Conservation (phyloP, 2,329 filamentous ascomycete species). For the Thelonectria discophora region DNA sequence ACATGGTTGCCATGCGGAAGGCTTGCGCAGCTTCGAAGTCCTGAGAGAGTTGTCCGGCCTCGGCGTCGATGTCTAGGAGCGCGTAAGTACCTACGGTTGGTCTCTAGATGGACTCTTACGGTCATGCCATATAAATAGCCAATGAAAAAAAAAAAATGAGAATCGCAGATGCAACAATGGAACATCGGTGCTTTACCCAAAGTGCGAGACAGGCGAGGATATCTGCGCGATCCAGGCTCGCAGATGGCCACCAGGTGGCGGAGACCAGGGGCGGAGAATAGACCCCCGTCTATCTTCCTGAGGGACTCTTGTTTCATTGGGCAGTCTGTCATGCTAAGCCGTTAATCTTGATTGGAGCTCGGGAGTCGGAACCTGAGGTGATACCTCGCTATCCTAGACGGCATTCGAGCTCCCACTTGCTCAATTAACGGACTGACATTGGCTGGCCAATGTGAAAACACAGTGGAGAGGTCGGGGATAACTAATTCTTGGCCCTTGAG, state of each 20-base stretch:
- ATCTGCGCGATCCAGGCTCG: background rate
- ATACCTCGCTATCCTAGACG: background rate
- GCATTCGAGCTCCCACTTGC: background rate
- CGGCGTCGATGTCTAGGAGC: background rate
- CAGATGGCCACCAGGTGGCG: background rate
- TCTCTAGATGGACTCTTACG: background rate
- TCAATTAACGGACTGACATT: background rate
- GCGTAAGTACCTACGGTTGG: background rate
- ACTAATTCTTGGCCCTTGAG: background rate
- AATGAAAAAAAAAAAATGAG: background rate
- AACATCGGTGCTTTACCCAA: background rate
- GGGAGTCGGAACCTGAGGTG: background rate
- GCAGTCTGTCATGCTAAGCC: background rate
- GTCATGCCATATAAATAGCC: background rate
- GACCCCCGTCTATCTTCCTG: background rate
- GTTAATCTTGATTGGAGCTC: background rate
- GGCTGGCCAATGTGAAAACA: background rate
- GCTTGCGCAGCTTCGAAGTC: background rate
- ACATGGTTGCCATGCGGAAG: background rate
- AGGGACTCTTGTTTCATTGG: background rate
- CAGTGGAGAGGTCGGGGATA: background rate
- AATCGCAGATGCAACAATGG: background rate
- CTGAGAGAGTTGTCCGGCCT: background rate
- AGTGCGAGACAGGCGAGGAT: background rate
- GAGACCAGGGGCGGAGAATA: background rate